Evolutionary conservation across 1,139 yeast genomes (phyloP).

Genomic region (Candida pseudocylindracea): DNA sequence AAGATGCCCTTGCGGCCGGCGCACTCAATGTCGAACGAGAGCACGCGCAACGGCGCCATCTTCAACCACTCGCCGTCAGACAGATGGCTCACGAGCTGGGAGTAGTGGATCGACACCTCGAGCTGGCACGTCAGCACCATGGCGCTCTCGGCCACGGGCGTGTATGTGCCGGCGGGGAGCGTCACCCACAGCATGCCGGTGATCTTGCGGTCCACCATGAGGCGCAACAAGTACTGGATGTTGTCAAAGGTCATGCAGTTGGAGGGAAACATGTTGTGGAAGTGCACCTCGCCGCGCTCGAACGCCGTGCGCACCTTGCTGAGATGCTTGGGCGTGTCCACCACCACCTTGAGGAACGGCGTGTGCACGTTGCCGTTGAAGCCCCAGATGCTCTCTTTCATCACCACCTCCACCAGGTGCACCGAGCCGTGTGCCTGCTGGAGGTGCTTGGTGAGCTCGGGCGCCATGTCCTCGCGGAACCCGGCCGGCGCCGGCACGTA

Average conservation of each 20-base stretch:
- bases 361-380: slow-evolving; percentile 57
- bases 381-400: slow-evolving; percentile 88
- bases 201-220: slow-evolving; percentile 81
- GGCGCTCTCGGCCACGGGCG: slow-evolving; percentile 9
- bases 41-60: slow-evolving; percentile 81
- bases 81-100: slow-evolving; percentile 53
- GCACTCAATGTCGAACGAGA: slow-evolving; percentile 95
- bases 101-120: slow-evolving; percentile 51
- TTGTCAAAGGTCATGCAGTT: slow-evolving; percentile 68
- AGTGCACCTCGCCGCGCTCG: slow-evolving; percentile 65
- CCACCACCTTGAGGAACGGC: slow-evolving; percentile 59
- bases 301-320: slow-evolving; percentile 53
- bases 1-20: slow-evolving; percentile 94
- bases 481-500: slow-evolving; percentile 84
- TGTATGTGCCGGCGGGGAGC: slow-evolving; percentile 54
- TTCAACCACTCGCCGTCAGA: slow-evolving; percentile 90
- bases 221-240: slow-evolving; percentile 59
- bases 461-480: slow-evolving; percentile 20
- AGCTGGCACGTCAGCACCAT: slow-evolving; percentile 61
- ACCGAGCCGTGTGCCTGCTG: slow-evolving; percentile 31
- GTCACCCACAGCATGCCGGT: slow-evolving; percentile 98
- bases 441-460: slow-evolving; percentile 14
- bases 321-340: slow-evolving; percentile 41
- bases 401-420: slow-evolving; percentile 34
- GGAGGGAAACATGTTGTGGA: slow-evolving; percentile 33